Evolutionary conservation across 305 asterid species (phyloP).

Genomic region (Solanum hybrid): DNA sequence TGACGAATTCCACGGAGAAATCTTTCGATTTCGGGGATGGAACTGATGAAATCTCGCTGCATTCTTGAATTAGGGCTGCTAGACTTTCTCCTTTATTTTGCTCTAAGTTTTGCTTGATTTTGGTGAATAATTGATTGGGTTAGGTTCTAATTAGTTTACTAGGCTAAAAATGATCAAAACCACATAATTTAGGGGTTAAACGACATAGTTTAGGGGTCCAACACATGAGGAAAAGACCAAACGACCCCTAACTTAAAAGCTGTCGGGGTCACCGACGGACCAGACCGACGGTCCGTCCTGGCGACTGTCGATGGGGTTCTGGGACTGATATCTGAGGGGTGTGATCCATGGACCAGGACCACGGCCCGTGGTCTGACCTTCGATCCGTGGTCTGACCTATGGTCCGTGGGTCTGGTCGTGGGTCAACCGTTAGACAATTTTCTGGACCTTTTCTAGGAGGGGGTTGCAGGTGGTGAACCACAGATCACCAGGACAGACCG

Average conservation of each 20-base stretch:
- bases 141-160: not conserved
- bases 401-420: too few relatives aligned
- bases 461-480: too few relatives aligned
- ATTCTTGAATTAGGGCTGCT: not conserved
- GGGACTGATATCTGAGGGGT: not conserved
- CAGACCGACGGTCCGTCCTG: not conserved
- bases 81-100: not conserved
- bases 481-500: too few relatives aligned
- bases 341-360: not conserved
- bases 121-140: not conserved
- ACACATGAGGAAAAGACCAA: not conserved
- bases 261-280: not conserved
- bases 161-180: not conserved
- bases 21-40: not conserved
- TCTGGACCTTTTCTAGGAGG: too few relatives aligned
- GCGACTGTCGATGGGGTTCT: not conserved
- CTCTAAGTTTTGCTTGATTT: not conserved
- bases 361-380: not conserved
- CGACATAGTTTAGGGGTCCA: not conserved
- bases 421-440: too few relatives aligned
- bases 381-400: too few relatives aligned
- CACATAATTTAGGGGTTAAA: not conserved
- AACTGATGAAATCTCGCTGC: rapidly evolving
- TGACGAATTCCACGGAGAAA: too few relatives aligned
- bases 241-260: not conserved